Evolutionary conservation across 2,329 filamentous ascomycete genomes (phyloP).

Genomic region (Botrytis hyacinthi): DNA sequence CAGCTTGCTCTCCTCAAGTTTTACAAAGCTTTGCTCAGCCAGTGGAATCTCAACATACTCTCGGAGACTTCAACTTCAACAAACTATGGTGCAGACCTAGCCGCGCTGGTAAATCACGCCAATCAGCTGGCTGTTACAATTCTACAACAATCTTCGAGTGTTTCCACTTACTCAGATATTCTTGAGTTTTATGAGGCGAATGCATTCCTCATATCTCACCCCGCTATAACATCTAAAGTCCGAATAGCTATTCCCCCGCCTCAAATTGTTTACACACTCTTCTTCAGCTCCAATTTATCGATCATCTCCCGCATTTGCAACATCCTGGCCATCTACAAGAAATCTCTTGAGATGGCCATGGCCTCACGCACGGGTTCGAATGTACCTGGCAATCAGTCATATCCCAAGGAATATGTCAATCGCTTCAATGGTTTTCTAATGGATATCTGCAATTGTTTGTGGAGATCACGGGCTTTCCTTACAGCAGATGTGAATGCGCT

Average conservation of each 20-base stretch:
- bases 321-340: conserved; percentile 71
- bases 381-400: conserved; percentile 41
- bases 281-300: conserved; percentile 63
- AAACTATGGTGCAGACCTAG: conserved; percentile 37
- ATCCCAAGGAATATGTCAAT: conserved; percentile 60
- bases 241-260: conserved; percentile 68
- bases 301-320: conserved; percentile 67
- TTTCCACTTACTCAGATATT: conserved; percentile 53
- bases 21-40: conserved; percentile 64
- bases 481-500: conserved; percentile 58
- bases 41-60: conserved; percentile 52
- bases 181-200: conserved; percentile 69
- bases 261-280: conserved; percentile 66
- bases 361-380: conserved; percentile 38
- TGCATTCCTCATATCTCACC: conserved; percentile 54
- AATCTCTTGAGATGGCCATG: conserved; percentile 66
- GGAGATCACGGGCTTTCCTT: conserved; percentile 72
- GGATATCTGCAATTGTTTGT: conserved; percentile 82
- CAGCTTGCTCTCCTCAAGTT: conserved; percentile 62
- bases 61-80: conserved; percentile 38
- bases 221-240: conserved; percentile 51
- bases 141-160: conserved; percentile 51
- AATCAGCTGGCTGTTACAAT: conserved; percentile 58
- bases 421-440: conserved; percentile 81
- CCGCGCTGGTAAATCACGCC: conserved; percentile 48